Percentiles rank a stretch among this genome's conserved stretches.
These are phyloP conservation scores for Picea abies DNA, from an alignment of 83 land plant species.

Conservation along the genomic window DNA sequence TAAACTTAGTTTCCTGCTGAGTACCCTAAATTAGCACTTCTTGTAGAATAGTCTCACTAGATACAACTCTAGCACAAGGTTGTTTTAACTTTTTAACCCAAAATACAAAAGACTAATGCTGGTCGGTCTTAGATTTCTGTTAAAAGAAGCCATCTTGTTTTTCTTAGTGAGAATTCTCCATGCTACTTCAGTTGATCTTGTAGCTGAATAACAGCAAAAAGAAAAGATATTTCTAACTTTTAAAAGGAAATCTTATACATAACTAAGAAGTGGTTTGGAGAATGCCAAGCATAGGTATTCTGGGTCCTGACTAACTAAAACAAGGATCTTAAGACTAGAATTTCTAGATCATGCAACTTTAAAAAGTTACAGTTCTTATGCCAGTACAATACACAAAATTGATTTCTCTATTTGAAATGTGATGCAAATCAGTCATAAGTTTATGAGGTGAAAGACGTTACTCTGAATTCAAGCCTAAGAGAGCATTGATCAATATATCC, in stretches of 20 bases:
- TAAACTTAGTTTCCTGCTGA: neutral
- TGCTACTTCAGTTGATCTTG: neutral
- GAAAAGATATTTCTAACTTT: neutral
- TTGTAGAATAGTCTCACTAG: too few species aligned
- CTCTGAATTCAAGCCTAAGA: slow-evolving; percentile 82
- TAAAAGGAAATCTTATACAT: neutral
- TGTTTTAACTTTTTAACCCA: neutral
- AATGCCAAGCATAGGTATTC: neutral
- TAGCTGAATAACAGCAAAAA: neutral
- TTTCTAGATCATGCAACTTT: neutral
- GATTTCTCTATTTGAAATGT: neutral
- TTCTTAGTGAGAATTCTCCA: neutral
- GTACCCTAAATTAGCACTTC: neutral
- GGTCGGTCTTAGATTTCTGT: neutral
- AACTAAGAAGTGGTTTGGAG: neutral
- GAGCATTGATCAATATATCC: slow-evolving; percentile 82
- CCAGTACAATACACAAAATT: neutral
- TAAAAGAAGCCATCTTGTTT: neutral
- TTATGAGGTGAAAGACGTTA: slow-evolving; percentile 30
- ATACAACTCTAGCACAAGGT: neutral
- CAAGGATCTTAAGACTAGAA: neutral
- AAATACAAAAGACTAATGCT: neutral
- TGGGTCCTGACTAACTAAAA: neutral
- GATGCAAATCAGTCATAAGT: neutral
- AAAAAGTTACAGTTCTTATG: neutral